Percentiles rank a stretch among this genome's conserved stretches.
Conservation (phyloP, 257 asterid genomes). For the Nicotiana tomentosiformis region DNA sequence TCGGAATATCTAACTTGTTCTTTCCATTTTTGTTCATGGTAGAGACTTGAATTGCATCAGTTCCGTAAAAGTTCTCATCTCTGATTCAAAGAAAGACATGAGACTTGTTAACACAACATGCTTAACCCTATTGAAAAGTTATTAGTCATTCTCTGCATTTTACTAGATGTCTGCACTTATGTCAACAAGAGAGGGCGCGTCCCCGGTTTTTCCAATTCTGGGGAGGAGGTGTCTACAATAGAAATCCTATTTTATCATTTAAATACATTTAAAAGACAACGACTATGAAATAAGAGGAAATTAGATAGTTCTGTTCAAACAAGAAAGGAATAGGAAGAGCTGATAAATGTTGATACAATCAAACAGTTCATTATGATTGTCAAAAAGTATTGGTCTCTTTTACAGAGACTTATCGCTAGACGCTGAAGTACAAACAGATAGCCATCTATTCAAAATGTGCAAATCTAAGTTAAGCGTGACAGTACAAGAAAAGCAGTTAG, state of each 20-base stretch:
- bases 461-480: neutral
- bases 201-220: neutral
- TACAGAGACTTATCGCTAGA: neutral
- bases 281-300: neutral
- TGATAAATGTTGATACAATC: neutral
- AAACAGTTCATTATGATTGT: neutral
- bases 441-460: neutral
- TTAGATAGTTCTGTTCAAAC: too few species aligned
- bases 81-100: constrained; percentile 29
- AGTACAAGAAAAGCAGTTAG: neutral
- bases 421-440: neutral
- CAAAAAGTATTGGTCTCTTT: neutral
- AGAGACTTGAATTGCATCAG: constrained; percentile 51
- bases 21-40: constrained; percentile 63
- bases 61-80: constrained; percentile 62
- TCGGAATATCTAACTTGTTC: constrained; percentile 56
- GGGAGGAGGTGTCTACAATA: neutral
- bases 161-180: neutral
- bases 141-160: neutral
- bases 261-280: neutral
- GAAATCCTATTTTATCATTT: neutral
- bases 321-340: neutral
- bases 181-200: neutral
- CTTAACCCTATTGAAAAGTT: neutral
- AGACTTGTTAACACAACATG: neutral